Evolutionary conservation across 164 flowering plant species (phyloP).

Genomic region (Tetrastigma voinierianum): DNA sequence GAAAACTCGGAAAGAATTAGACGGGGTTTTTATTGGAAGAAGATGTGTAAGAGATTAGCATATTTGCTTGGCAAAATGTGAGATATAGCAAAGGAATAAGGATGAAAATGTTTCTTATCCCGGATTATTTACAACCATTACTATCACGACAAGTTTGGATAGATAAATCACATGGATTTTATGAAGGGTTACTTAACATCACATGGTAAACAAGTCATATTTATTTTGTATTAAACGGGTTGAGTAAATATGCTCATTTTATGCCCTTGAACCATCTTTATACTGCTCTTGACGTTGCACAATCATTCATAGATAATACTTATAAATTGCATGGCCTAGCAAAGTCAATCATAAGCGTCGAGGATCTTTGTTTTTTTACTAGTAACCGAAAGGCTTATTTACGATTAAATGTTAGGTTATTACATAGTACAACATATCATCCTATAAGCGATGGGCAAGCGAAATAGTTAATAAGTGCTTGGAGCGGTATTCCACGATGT

Average conservation of each 20-base stretch:
- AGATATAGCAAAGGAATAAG: slow-evolving; percentile 1
- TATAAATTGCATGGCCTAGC: slow-evolving; percentile 1
- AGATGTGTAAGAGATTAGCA: not conserved
- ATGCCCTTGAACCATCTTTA: not conserved
- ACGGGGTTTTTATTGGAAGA: not conserved
- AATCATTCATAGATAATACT: not conserved
- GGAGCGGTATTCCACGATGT: no score
- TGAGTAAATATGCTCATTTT: slow-evolving; percentile 11
- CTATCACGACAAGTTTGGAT: not conserved
- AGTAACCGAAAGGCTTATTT: no score
- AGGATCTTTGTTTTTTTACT: no score
- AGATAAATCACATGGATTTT: not conserved
- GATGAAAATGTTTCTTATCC: not conserved
- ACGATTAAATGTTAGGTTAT: no score
- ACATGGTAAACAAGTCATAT: not conserved
- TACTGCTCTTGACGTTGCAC: not conserved
- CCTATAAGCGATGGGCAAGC: no score
- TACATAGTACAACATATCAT: no score
- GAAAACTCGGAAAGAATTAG: not conserved
- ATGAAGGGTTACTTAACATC: not conserved
- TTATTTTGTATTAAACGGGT: slow-evolving; percentile 8
- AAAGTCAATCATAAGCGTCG: no score
- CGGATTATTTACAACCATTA: slow-evolving; percentile 5
- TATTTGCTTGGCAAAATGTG: not conserved
- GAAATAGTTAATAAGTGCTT: no score